These are phyloP conservation scores for Phlegmacium glaucopus DNA, from an alignment of 768 basidiomycete genomes.

Conservation along the genomic window DNA sequence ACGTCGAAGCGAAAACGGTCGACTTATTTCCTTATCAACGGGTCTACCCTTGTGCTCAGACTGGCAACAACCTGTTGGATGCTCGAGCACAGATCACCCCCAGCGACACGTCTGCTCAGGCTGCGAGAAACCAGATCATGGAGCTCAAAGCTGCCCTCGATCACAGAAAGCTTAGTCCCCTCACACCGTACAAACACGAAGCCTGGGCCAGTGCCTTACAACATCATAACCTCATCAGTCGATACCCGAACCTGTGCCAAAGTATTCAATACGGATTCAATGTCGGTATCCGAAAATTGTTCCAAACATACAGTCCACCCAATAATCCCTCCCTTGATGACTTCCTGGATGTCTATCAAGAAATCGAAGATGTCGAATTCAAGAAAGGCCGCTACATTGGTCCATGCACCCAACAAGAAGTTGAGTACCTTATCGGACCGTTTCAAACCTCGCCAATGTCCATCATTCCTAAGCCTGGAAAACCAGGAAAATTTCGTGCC, in stretches of 20 bases:
- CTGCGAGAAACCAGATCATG: slow-evolving; percentile 31
- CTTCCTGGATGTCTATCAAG: slow-evolving; percentile 7
- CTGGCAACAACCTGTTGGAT: background rate
- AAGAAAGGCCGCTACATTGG: slow-evolving; percentile 12
- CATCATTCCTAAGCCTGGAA: slow-evolving; percentile 32
- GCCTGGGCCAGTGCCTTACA: slow-evolving; percentile 27
- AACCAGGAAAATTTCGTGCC: slow-evolving; percentile 26
- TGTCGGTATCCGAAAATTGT: slow-evolving; percentile 27
- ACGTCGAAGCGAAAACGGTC: too few species aligned
- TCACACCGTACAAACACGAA: slow-evolving; percentile 27
- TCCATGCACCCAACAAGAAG: slow-evolving; percentile 27
- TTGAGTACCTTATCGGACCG: slow-evolving; percentile 31
- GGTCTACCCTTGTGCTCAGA: too few species aligned
- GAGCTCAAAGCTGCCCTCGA: slow-evolving; percentile 37
- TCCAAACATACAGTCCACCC: slow-evolving; percentile 24
- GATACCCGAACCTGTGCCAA: slow-evolving; percentile 23
- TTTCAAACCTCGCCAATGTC: too few species aligned
- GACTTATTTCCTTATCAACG: too few species aligned
- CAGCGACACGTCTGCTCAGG: slow-evolving; percentile 16
- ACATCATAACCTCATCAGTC: slow-evolving; percentile 10
- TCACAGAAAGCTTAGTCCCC: slow-evolving; percentile 22
- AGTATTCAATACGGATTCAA: slow-evolving; percentile 29
- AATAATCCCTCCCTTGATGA: slow-evolving; percentile 23
- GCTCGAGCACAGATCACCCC: slow-evolving; percentile 9
- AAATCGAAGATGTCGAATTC: slow-evolving; percentile 23